Percentiles rank a stretch among this genome's conserved stretches.
phyloP scores from a whole-genome alignment of 257 asterid genomes.

The Oldenlandia corymbosa region DNA sequence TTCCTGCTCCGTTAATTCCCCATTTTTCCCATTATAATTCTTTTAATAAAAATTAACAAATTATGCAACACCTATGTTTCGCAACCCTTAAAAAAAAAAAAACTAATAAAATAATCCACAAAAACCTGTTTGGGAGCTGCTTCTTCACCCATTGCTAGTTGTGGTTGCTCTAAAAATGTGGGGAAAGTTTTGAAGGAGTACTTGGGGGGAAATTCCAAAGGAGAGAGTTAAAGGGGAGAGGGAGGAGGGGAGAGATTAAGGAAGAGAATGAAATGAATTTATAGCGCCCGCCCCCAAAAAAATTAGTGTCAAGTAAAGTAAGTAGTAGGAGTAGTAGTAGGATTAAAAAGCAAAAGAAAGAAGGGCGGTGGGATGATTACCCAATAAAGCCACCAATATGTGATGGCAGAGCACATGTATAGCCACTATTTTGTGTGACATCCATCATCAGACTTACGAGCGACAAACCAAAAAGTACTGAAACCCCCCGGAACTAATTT shows the following conservation, averaged over 20 bases:
- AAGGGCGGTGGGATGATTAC: conserved; percentile 59
- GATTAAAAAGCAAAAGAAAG: conserved; percentile 9
- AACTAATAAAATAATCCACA: neutral
- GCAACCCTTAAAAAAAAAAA: no score
- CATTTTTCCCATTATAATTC: conserved; percentile 24
- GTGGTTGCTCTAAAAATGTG: no score
- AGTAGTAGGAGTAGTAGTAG: no score
- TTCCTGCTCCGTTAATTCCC: conserved; percentile 32
- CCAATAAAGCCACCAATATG: conserved; percentile 37
- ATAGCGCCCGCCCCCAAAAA: conserved; percentile 1
- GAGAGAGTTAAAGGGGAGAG: neutral
- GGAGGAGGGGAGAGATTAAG: neutral
- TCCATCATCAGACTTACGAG: no score
- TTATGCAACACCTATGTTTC: no score
- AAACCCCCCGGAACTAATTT: no score
- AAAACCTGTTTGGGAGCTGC: conserved; percentile 4
- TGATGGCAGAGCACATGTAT: conserved; percentile 82
- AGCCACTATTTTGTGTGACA: conserved; percentile 41
- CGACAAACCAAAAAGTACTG: no score
- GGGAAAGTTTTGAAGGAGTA: no score
- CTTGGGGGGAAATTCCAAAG: neutral
- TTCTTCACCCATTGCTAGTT: conserved; percentile 14
- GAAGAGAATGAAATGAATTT: conserved; percentile 31
- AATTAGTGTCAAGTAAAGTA: no score
- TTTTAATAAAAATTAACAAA: no score